Conservation (phyloP, 1,284 basidiomycete species). For the Microbotryum violaceum region DNA sequence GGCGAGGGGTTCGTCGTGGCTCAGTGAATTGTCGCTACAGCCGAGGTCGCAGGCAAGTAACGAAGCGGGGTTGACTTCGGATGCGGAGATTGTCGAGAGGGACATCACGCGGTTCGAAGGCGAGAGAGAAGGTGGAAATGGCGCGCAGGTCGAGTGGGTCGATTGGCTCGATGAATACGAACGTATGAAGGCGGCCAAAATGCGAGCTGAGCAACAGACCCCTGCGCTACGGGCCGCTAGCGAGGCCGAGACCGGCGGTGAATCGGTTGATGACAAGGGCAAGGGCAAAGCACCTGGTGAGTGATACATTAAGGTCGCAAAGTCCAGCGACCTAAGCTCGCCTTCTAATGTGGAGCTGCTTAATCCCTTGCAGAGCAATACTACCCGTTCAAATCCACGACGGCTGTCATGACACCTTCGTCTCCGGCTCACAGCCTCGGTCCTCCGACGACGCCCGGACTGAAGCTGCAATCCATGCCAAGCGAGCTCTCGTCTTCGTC, state of each 20-base stretch:
- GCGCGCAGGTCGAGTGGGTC: constrained; percentile 49
- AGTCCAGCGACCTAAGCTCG: not conserved
- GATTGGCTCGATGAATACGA: constrained; percentile 54
- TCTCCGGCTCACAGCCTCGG: too few relatives aligned
- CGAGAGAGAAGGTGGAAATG: not conserved
- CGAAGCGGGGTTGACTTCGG: not conserved
- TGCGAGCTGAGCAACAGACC: constrained; percentile 41
- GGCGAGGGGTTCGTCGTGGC: constrained; percentile 13
- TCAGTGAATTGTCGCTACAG: constrained; percentile 21
- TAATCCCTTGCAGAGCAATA: constrained; percentile 9
- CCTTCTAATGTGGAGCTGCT: not conserved
- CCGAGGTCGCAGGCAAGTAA: constrained; percentile 7
- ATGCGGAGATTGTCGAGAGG: not conserved
- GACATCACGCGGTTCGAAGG: constrained; percentile 1
- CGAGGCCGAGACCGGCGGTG: constrained; percentile 9
- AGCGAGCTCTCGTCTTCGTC: not conserved
- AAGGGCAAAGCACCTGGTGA: constrained; percentile 22
- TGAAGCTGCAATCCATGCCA: too few relatives aligned
- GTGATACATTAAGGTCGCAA: not conserved
- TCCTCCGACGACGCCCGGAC: too few relatives aligned
- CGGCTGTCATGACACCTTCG: constrained; percentile 7
- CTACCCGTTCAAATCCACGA: constrained; percentile 30
- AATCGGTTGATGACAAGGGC: constrained; percentile 15
- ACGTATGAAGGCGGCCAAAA: constrained; percentile 50
- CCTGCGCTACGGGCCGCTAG: constrained; percentile 1